Evolutionary conservation across 2,329 filamentous ascomycete genomes (phyloP).

Genomic region (Whalleya microplaca): DNA sequence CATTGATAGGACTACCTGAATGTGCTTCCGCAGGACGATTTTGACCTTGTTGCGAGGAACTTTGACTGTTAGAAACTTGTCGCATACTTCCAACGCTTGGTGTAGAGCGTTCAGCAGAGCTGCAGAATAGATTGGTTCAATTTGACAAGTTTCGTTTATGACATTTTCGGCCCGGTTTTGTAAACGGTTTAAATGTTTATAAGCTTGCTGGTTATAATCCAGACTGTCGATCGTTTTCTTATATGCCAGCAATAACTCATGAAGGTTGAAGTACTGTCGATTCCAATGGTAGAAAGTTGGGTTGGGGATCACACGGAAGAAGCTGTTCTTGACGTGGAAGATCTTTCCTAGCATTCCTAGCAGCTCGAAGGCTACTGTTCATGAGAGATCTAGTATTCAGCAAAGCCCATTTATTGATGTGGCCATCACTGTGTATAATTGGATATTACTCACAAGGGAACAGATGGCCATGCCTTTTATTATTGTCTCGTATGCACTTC

Average conservation of each 20-base stretch:
- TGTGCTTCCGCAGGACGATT: constrained; percentile 52
- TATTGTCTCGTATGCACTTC: constrained; percentile 43
- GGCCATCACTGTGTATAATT: too few relatives aligned
- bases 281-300: constrained; percentile 60
- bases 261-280: constrained; percentile 46
- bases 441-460: constrained; percentile 49
- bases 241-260: too few relatives aligned
- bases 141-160: too few relatives aligned
- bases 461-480: constrained; percentile 48
- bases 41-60: constrained; percentile 41
- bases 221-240: too few relatives aligned
- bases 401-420: too few relatives aligned
- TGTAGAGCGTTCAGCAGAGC: too few relatives aligned
- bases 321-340: constrained; percentile 52
- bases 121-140: too few relatives aligned
- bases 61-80: too few relatives aligned
- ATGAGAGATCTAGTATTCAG: constrained; percentile 26
- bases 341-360: constrained; percentile 59
- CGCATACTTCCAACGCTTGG: too few relatives aligned
- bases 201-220: too few relatives aligned
- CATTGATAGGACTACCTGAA: constrained; percentile 52
- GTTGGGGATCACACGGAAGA: constrained; percentile 60
- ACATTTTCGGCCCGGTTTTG: too few relatives aligned
- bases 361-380: constrained; percentile 59
- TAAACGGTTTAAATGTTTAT: too few relatives aligned